A percentile compares a stretch with the other conserved stretches of the same genome.
phyloP scores from a whole-genome alignment of 2,329 filamentous ascomycete species.

The Cladosporium halotolerans region DNA sequence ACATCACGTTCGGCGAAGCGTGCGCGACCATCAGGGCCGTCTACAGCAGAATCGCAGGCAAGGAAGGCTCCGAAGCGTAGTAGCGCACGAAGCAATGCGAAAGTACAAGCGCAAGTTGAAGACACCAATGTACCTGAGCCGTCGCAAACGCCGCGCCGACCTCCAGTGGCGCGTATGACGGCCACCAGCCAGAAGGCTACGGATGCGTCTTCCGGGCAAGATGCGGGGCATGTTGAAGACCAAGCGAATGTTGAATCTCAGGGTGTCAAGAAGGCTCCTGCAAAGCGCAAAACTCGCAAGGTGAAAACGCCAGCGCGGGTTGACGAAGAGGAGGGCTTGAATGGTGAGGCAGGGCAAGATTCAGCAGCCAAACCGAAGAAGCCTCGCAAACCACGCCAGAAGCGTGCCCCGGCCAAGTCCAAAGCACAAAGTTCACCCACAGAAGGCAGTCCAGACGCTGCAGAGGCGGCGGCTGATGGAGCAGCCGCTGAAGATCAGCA shows the following conservation, averaged over 20 bases:
- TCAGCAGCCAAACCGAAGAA: constrained; percentile 3
- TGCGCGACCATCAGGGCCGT: not conserved
- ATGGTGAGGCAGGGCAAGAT: not conserved
- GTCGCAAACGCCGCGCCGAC: constrained; percentile 7
- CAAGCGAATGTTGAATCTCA: not conserved
- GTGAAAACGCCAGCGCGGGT: constrained; percentile 5
- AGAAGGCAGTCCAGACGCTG: not conserved
- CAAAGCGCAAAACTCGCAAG: constrained; percentile 3
- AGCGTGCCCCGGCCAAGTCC: not conserved
- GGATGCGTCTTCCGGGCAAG: not conserved
- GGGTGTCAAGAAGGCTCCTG: not conserved
- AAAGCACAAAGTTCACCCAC: not conserved
- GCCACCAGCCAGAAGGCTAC: not conserved
- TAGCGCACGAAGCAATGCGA: constrained; percentile 13
- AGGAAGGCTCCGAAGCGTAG: constrained; percentile 9
- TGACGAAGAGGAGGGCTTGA: not conserved
- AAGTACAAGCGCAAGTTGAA: constrained; percentile 6
- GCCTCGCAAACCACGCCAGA: constrained; percentile 6
- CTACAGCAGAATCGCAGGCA: not conserved
- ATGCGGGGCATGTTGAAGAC: not conserved
- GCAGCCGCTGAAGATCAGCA: constrained; percentile 13
- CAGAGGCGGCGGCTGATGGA: not conserved
- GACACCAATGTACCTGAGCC: not conserved
- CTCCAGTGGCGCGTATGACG: constrained; percentile 11
- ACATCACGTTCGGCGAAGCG: not conserved